Evolutionary conservation across 108 stramenopile species (phyloP).

Genomic region (Cylindrotheca closterium): DNA sequence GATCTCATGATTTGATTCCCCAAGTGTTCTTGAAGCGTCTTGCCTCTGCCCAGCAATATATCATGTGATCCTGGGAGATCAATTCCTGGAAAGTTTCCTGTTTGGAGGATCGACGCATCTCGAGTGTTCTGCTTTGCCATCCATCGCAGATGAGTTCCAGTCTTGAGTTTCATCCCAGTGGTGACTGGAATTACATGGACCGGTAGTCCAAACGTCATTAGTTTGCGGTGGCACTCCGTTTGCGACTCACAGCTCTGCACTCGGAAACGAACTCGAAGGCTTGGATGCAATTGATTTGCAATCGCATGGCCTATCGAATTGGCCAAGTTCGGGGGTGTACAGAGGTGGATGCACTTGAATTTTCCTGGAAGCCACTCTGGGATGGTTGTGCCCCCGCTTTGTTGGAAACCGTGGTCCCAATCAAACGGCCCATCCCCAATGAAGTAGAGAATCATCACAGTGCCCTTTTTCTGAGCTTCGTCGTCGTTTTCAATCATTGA

Average conservation of each 20-base stretch:
- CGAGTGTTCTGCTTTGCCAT: slow-evolving; percentile 8
- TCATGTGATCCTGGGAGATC: slow-evolving; percentile 7
- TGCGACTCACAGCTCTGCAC: slow-evolving; percentile 1
- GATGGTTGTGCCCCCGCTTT: background rate
- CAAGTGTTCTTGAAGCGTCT: slow-evolving; percentile 9
- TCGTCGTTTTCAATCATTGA: slow-evolving; percentile 9
- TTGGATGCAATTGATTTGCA: background rate
- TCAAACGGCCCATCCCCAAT: background rate
- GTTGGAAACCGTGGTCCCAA: background rate
- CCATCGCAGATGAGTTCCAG: slow-evolving; percentile 3
- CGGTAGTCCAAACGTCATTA: slow-evolving; percentile 20
- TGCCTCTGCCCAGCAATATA: slow-evolving; percentile 13
- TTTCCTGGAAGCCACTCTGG: slow-evolving; percentile 3
- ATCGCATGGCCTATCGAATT: background rate
- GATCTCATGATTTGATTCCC: slow-evolving; percentile 4
- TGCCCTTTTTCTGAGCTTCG: slow-evolving; percentile 10
- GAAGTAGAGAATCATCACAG: slow-evolving; percentile 7
- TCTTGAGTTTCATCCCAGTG: slow-evolving; percentile 1
- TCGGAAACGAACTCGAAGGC: background rate
- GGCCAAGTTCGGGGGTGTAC: background rate
- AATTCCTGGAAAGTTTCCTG: background rate
- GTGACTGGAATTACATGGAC: slow-evolving; percentile 16
- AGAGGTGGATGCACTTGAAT: background rate
- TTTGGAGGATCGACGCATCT: background rate
- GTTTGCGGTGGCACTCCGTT: slow-evolving; percentile 6